Evolutionary conservation across 176 grass and related monocot species (phyloP).

Genomic region (Zea luxurians): DNA sequence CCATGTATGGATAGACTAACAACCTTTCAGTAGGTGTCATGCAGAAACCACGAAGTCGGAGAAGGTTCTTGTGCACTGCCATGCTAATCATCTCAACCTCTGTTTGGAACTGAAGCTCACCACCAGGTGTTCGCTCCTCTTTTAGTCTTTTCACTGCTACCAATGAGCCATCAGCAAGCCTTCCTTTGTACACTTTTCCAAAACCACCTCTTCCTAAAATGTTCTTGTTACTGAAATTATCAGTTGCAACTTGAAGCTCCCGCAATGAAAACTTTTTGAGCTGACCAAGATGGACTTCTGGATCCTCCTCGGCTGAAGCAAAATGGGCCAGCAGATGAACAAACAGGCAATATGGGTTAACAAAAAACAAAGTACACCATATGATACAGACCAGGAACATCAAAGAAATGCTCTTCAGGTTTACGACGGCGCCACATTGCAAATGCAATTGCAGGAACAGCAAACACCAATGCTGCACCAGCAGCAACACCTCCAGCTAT

Average conservation of each 20-base stretch:
- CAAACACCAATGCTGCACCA: constrained; percentile 57
- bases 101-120: constrained; percentile 67
- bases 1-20: constrained; percentile 82
- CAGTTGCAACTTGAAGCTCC: constrained; percentile 67
- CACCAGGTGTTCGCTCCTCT: constrained; percentile 65
- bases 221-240: constrained; percentile 62
- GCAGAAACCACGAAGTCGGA: constrained; percentile 71
- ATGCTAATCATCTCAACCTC: constrained; percentile 77
- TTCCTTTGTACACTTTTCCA: constrained; percentile 81
- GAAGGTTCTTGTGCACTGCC: constrained; percentile 68
- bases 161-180: constrained; percentile 67
- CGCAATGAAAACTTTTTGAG: constrained; percentile 71
- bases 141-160: constrained; percentile 72
- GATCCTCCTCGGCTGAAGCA: constrained; percentile 62
- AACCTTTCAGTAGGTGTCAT: constrained; percentile 69
- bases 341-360: constrained; percentile 14
- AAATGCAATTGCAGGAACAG: constrained; percentile 62
- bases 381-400: constrained; percentile 57
- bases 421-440: constrained; percentile 67
- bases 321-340: constrained; percentile 24
- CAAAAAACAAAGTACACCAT: constrained; percentile 11
- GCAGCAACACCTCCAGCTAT: constrained; percentile 56
- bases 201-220: constrained; percentile 75
- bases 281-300: constrained; percentile 75
- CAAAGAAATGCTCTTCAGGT: constrained; percentile 74